Conservation (phyloP, 176 grass and related monocot genomes). For the Paspalum vaginatum region DNA sequence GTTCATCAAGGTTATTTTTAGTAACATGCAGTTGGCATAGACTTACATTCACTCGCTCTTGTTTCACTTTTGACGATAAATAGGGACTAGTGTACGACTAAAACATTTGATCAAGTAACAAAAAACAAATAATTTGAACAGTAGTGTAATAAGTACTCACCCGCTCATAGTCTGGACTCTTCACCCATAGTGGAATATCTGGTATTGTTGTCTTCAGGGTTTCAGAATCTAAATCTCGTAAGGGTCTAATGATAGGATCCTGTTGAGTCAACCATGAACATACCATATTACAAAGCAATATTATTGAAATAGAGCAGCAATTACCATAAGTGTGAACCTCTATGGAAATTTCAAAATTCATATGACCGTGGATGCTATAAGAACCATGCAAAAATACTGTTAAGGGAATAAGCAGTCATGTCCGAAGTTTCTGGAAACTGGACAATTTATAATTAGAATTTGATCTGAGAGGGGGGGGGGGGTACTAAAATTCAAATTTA, state of each 20-base stretch:
- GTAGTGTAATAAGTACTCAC: conserved; percentile 34
- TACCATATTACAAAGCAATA: background rate
- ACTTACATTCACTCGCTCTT: background rate
- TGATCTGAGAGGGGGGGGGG: no score
- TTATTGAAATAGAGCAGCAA: background rate
- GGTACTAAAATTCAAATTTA: no score
- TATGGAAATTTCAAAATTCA: background rate
- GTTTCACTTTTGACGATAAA: background rate
- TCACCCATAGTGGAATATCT: conserved; percentile 90
- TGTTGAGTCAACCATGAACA: conserved; percentile 46
- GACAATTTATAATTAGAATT: background rate
- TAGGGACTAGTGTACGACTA: background rate
- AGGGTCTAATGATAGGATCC: conserved; percentile 67
- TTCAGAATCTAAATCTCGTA: conserved; percentile 67
- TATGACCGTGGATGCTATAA: background rate
- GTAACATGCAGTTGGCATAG: background rate
- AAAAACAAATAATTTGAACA: background rate
- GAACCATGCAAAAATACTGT: background rate
- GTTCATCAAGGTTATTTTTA: background rate
- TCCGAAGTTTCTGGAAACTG: background rate
- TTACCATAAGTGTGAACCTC: background rate
- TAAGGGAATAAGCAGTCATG: no score
- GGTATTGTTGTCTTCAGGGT: conserved; percentile 58
- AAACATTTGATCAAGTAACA: conserved; percentile 6
- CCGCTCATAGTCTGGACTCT: conserved; percentile 89